Percentiles rank a stretch among this genome's conserved stretches.
Evolutionary conservation across 768 basidiomycete species (phyloP).

Genomic region (Dacryopinax primogenitus): DNA sequence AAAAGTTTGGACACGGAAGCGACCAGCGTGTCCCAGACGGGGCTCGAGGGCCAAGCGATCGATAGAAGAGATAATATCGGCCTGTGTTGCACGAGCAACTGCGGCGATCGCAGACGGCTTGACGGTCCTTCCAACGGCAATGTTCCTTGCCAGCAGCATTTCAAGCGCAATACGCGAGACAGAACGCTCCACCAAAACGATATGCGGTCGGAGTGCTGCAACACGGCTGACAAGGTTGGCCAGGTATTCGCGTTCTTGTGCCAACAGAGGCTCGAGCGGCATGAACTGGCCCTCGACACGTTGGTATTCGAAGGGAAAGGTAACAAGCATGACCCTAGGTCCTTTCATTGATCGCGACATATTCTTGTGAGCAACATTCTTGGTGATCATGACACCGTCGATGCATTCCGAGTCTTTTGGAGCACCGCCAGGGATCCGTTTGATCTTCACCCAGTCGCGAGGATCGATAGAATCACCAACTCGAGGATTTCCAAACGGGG

Average conservation of each 20-base stretch:
- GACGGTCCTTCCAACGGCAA: slow-evolving; percentile 81
- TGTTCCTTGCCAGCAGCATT: slow-evolving; percentile 66
- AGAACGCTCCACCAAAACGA: slow-evolving; percentile 82
- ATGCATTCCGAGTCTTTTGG: slow-evolving; percentile 94
- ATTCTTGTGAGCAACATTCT: slow-evolving; percentile 92
- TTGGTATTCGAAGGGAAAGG: slow-evolving; percentile 88
- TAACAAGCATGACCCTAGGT: slow-evolving; percentile 90
- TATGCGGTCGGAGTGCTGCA: slow-evolving; percentile 78
- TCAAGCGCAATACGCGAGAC: slow-evolving; percentile 87
- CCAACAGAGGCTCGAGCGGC: slow-evolving; percentile 78
- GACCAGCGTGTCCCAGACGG: slow-evolving; percentile 72
- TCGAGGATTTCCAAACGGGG: slow-evolving; percentile 34
- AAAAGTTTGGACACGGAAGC: slow-evolving; percentile 82
- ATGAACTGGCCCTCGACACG: slow-evolving; percentile 87
- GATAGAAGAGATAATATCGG: slow-evolving; percentile 89
- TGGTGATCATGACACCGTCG: slow-evolving; percentile 91
- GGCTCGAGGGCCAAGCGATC: slow-evolving; percentile 86
- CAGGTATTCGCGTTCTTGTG: slow-evolving; percentile 88
- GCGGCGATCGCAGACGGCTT: slow-evolving; percentile 78
- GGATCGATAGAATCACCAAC: slow-evolving; percentile 93
- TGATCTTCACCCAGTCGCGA: slow-evolving; percentile 90
- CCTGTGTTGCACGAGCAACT: slow-evolving; percentile 87
- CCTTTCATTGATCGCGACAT: slow-evolving; percentile 75
- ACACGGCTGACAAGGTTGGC: slow-evolving; percentile 78
- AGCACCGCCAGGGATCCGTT: slow-evolving; percentile 89